These are phyloP conservation scores for Pythium sukuiense DNA, from an alignment of 352 stramenopile genomes.

Conservation along the genomic window DNA sequence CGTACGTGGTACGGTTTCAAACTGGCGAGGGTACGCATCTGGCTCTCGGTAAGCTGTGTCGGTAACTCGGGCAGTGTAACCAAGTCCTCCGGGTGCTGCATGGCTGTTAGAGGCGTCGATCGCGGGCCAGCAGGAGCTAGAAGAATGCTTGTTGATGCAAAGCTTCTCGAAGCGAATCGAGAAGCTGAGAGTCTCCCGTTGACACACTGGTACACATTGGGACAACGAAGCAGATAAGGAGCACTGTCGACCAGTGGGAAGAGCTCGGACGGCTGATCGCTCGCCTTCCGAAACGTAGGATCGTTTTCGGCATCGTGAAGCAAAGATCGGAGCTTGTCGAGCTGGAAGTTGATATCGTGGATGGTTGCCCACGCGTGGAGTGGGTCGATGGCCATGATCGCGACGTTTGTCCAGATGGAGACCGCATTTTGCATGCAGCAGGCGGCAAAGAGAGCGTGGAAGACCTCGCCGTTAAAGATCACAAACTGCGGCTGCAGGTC, in stretches of 20 bases:
- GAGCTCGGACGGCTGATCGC: not conserved
- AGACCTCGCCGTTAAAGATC: constrained; percentile 11
- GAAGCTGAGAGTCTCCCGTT: too few relatives aligned
- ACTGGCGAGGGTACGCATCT: not conserved
- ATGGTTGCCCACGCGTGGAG: not conserved
- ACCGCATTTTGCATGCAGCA: constrained; percentile 2
- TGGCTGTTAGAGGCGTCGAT: too few relatives aligned
- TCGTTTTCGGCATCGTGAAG: not conserved
- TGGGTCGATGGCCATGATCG: not conserved
- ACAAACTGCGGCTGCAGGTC: constrained; percentile 4
- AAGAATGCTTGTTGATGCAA: too few relatives aligned
- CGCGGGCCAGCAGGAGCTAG: too few relatives aligned
- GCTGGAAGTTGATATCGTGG: not conserved
- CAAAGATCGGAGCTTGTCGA: not conserved
- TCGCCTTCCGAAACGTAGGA: too few relatives aligned
- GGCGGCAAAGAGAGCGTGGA: constrained; percentile 1
- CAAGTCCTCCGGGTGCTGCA: too few relatives aligned
- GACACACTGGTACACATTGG: not conserved
- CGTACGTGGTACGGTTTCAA: not conserved
- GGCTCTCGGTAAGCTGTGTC: not conserved
- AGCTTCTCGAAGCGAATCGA: not conserved
- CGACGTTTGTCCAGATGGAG: constrained; percentile 6
- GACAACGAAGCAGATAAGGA: not conserved
- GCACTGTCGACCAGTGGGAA: not conserved
- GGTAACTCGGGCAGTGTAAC: not conserved